These are phyloP conservation scores for Talaromyces stipitatus DNA, from an alignment of 495 filamentous ascomycete species.

Conservation along the genomic window DNA sequence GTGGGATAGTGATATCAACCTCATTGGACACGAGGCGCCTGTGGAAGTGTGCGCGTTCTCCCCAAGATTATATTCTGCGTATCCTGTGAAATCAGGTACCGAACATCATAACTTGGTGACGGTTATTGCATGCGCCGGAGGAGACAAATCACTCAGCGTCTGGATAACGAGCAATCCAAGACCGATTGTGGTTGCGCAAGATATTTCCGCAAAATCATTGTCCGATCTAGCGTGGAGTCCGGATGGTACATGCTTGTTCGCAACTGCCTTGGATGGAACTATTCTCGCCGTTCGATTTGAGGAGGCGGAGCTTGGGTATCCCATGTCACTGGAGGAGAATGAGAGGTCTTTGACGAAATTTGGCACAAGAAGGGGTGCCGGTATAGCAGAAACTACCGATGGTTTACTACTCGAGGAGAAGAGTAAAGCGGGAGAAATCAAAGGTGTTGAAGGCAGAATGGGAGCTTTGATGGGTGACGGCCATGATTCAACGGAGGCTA, in stretches of 20 bases:
- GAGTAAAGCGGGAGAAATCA: slow-evolving; percentile 83
- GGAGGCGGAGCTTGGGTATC: slow-evolving; percentile 64
- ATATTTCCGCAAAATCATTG: slow-evolving; percentile 81
- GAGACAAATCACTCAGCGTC: slow-evolving; percentile 89
- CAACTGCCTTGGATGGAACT: slow-evolving; percentile 79
- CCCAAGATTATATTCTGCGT: slow-evolving; percentile 76
- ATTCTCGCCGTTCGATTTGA: slow-evolving; percentile 72
- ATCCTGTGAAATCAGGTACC: slow-evolving; percentile 43
- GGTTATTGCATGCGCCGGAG: slow-evolving; percentile 92
- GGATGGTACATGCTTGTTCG: slow-evolving; percentile 79
- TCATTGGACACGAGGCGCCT: slow-evolving; percentile 94
- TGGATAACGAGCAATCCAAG: slow-evolving; percentile 95
- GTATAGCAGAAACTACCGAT: slow-evolving; percentile 83
- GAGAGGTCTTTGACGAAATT: slow-evolving; percentile 89
- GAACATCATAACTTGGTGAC: slow-evolving; percentile 56
- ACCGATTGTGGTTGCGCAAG: slow-evolving; percentile 80
- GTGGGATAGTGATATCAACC: slow-evolving; percentile 95
- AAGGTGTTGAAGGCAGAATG: slow-evolving; percentile 89
- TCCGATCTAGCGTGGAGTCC: slow-evolving; percentile 94
- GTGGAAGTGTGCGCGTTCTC: slow-evolving; percentile 97
- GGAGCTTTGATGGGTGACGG: slow-evolving; percentile 92
- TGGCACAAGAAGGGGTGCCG: slow-evolving; percentile 78
- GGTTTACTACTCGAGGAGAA: slow-evolving; percentile 80
- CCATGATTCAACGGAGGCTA: slow-evolving; percentile 17
- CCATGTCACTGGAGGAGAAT: slow-evolving; percentile 74